phyloP scores from a whole-genome alignment of 257 asterid genomes.

The Primulina tabacum region DNA sequence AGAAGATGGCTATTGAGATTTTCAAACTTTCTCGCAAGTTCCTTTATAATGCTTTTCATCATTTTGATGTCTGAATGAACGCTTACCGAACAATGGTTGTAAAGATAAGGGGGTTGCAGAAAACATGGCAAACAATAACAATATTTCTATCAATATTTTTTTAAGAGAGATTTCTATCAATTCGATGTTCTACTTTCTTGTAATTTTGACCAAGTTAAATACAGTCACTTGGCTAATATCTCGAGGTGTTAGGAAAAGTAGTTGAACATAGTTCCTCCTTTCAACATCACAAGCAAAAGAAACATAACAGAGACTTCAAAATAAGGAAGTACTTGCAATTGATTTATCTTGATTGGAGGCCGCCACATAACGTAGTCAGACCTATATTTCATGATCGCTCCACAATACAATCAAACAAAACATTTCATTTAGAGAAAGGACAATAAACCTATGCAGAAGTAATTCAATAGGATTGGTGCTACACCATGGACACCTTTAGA shows the following conservation, averaged over 20 bases:
- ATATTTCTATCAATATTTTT: too few relatives aligned
- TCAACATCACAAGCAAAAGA: not conserved
- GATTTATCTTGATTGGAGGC: not conserved
- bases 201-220: not conserved
- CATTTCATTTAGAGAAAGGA: not conserved
- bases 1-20: not conserved
- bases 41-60: not conserved
- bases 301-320: not conserved
- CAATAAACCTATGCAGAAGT: not conserved
- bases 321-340: not conserved
- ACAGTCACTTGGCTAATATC: not conserved
- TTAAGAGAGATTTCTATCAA: not conserved
- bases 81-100: not conserved
- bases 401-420: not conserved
- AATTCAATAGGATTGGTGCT: not conserved
- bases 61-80: not conserved
- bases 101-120: not conserved
- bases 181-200: not conserved
- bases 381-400: not conserved
- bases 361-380: not conserved
- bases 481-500: not conserved
- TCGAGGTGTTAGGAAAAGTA: not conserved
- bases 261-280: too few relatives aligned
- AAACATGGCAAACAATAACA: not conserved
- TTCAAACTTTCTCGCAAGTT: constrained; percentile 3